Conservation (phyloP, 2,329 filamentous ascomycete species). For the Neonectria coccinea region DNA sequence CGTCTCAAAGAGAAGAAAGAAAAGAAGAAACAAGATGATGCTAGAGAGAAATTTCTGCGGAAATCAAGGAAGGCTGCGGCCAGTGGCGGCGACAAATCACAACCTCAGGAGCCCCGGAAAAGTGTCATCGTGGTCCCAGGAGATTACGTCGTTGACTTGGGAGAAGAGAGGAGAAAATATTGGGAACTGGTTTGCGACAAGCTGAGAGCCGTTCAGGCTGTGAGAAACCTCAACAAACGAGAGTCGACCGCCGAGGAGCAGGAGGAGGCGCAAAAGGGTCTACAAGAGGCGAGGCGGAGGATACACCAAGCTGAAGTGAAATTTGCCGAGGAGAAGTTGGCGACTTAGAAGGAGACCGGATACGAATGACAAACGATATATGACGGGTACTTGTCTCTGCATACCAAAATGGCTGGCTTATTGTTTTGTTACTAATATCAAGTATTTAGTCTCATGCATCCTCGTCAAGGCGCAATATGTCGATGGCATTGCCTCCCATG, state of each 20-base stretch:
- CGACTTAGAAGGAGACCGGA: conserved; percentile 24
- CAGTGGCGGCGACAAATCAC: conserved; percentile 34
- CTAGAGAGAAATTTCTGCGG: conserved; percentile 46
- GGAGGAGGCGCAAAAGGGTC: conserved; percentile 45
- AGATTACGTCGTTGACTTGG: conserved; percentile 49
- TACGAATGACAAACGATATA: conserved; percentile 20
- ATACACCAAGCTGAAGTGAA: conserved; percentile 55
- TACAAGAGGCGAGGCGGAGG: conserved; percentile 48
- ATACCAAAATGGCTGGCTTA: conserved; percentile 29
- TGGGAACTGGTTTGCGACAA: conserved; percentile 58
- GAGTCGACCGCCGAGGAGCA: conserved; percentile 44
- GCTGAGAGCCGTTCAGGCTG: conserved; percentile 53
- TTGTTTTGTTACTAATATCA: conserved; percentile 37
- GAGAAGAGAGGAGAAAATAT: conserved; percentile 49
- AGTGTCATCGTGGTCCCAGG: conserved; percentile 53
- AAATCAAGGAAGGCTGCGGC: conserved; percentile 53
- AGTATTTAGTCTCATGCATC: conserved; percentile 36
- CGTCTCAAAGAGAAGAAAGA: conserved; percentile 56
- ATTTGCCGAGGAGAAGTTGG: conserved; percentile 48
- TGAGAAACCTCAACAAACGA: conserved; percentile 48
- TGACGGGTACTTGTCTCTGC: conserved; percentile 39
- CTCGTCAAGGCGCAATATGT: conserved; percentile 57
- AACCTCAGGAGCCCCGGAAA: conserved; percentile 47
- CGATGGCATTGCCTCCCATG: conserved; percentile 70
- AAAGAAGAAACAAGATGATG: conserved; percentile 51